Conservation (phyloP, 2,329 filamentous ascomycete genomes). For the Fusarium torulosum region DNA sequence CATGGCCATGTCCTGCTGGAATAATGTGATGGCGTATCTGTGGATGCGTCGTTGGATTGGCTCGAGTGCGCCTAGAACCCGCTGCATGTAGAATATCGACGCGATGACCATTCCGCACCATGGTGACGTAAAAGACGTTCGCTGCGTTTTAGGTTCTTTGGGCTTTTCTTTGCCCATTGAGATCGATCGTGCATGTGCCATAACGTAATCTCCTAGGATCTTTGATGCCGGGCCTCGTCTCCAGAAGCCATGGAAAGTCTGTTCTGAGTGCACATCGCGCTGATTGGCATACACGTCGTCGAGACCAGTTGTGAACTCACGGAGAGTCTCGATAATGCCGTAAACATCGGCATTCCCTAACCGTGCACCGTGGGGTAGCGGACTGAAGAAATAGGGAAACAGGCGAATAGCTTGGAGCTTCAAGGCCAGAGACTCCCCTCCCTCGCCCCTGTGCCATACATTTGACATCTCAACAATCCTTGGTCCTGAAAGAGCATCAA, state of each 20-base stretch:
- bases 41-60: not conserved
- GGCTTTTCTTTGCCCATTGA: rapidly evolving
- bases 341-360: not conserved
- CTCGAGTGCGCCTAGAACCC: not conserved
- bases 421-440: not conserved
- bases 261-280: not conserved
- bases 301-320: not conserved
- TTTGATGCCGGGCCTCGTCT: not conserved
- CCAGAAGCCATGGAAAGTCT: conserved; percentile 14
- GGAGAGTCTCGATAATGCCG: not conserved
- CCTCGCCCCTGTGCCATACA: conserved; percentile 14
- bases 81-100: not conserved
- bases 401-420: conserved; percentile 19
- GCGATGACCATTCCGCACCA: conserved; percentile 8
- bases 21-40: not conserved
- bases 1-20: conserved; percentile 5
- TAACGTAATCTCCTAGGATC: conserved; percentile 3
- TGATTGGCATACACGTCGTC: not conserved
- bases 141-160: rapidly evolving
- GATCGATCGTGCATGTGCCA: conserved; percentile 3
- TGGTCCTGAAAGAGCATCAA: not conserved
- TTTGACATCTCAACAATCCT: conserved; percentile 13
- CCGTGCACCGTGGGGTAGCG: not conserved
- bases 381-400: conserved; percentile 18
- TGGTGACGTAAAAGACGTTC: not conserved